phyloP scores from a whole-genome alignment of 495 filamentous ascomycete genomes.

The Tuber aestivum region DNA sequence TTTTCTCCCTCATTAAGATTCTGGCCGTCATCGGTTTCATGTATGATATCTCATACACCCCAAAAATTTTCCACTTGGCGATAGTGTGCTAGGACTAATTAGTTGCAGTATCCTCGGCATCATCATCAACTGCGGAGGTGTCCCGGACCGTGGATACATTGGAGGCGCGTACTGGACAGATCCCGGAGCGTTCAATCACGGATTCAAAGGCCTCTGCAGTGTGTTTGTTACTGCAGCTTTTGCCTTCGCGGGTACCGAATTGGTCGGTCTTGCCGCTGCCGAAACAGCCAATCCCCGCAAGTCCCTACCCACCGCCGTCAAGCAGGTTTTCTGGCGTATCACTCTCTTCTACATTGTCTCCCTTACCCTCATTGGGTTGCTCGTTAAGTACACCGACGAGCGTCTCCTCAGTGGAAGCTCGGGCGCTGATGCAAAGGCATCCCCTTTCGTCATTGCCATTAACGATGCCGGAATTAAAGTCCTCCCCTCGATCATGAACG shows the following conservation, averaged over 20 bases:
- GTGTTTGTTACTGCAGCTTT: slow-evolving; percentile 93
- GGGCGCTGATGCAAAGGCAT: slow-evolving; percentile 62
- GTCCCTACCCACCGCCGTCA: slow-evolving; percentile 75
- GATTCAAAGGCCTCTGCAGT: slow-evolving; percentile 90
- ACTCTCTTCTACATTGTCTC: slow-evolving; percentile 78
- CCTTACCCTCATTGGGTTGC: slow-evolving; percentile 63
- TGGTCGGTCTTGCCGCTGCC: slow-evolving; percentile 86
- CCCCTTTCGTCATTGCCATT: slow-evolving; percentile 87
- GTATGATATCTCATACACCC: slow-evolving; percentile 47
- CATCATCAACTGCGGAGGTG: slow-evolving; percentile 73
- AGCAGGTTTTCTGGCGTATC: slow-evolving; percentile 96
- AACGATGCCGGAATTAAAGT: slow-evolving; percentile 68
- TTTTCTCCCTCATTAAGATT: slow-evolving; percentile 81
- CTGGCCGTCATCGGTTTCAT: slow-evolving; percentile 82
- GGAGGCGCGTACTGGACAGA: slow-evolving; percentile 76
- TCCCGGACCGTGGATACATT: slow-evolving; percentile 67
- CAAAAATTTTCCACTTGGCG: not conserved
- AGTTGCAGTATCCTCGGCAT: slow-evolving; percentile 63
- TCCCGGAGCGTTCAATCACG: slow-evolving; percentile 83
- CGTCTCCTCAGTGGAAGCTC: slow-evolving; percentile 53
- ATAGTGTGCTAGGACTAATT: slow-evolving; percentile 1
- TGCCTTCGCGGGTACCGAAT: slow-evolving; percentile 84
- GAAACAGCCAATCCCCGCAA: slow-evolving; percentile 84
- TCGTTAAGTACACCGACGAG: slow-evolving; percentile 63
- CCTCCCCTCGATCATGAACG: slow-evolving; percentile 80